A percentile compares a stretch with the other conserved stretches of the same genome.
phyloP scores from a whole-genome alignment of 1,284 basidiomycete species.

The Kwoniella shivajii region DNA sequence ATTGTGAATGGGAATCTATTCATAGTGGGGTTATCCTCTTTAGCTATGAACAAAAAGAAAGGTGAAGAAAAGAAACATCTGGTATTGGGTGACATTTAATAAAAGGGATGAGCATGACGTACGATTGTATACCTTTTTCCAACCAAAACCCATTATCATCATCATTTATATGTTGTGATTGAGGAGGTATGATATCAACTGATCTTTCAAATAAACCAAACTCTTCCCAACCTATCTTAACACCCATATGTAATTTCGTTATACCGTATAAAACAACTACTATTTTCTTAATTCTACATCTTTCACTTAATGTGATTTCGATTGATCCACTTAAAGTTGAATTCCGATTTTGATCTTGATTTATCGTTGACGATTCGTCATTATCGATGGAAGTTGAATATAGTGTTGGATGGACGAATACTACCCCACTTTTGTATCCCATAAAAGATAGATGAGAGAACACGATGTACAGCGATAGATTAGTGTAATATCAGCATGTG shows the following conservation, averaged over 20 bases:
- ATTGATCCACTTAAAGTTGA: constrained; percentile 48
- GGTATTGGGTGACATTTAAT: not conserved
- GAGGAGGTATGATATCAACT: constrained; percentile 33
- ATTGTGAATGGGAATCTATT: constrained; percentile 43
- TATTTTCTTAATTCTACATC: constrained; percentile 44
- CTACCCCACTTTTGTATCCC: too few relatives aligned
- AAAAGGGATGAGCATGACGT: constrained; percentile 1
- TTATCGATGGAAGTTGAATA: constrained; percentile 40
- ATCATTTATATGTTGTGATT: constrained; percentile 24
- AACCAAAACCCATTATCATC: constrained; percentile 48
- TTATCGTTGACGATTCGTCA: constrained; percentile 24
- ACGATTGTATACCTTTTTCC: constrained; percentile 46
- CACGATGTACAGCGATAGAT: too few relatives aligned
- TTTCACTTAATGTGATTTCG: constrained; percentile 51
- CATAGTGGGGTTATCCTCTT: too few relatives aligned
- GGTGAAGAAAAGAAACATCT: not conserved
- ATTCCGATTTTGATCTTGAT: constrained; percentile 46
- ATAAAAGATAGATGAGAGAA: too few relatives aligned
- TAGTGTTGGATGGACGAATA: constrained; percentile 38
- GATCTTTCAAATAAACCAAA: constrained; percentile 50
- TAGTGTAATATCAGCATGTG: too few relatives aligned
- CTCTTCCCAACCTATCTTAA: constrained; percentile 44
- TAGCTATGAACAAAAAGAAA: too few relatives aligned
- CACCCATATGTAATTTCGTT: constrained; percentile 38
- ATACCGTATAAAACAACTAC: constrained; percentile 47